Base-by-base conservation (phyloP, 106 monocot species). In the Dendrobium chrysotoxum region DNA sequence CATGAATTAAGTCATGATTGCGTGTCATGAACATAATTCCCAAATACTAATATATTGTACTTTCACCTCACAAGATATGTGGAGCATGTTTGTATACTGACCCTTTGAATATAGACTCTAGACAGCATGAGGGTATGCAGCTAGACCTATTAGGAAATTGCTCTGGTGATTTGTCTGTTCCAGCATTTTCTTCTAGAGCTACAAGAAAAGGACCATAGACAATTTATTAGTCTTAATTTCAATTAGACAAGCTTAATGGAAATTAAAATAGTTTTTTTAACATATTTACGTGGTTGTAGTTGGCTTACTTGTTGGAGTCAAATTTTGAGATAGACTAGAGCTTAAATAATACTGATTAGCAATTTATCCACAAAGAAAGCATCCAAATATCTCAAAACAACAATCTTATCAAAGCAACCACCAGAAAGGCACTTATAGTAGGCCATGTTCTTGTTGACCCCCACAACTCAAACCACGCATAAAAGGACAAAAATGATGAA, bases 91-190 rank as follows among this genome's bases (percentile, higher is more conserved):
- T n/a, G 21, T 20, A 61, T 25, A 30, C 12, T 70, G 68, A 70
- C 30, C 13, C 40, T 74, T 74, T 74, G 40, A 41, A 74, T 40
- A 70, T 74, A 70, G 40, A 74, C 12, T 39, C 73, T 74, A 74
- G 73, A 41, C 20, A 70, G 40, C 73, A 40, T 41, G 73, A 41
- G 40, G 5, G 40, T 40, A 30, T 11, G 68, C 68, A 30, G 31
- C 73, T 74, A 74, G 15, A 40, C 18, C 73, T 74, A 40, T 21
- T 40, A 40, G 18, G 40, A 70, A 70, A 30, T 13, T 70, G 21
- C 28, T 74, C 73, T 74, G 38, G 73, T 74, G 40, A 74, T 74
- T 39, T 74, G 73, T 17, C 38, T 40, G 73, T 41, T 74, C 40
- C 20, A 20, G 73, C 12, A 39, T 74, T 40, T 74, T 74, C 38